Evolutionary conservation across 2,329 filamentous ascomycete genomes (phyloP).

Genomic region (Epicoccum sorghinum): DNA sequence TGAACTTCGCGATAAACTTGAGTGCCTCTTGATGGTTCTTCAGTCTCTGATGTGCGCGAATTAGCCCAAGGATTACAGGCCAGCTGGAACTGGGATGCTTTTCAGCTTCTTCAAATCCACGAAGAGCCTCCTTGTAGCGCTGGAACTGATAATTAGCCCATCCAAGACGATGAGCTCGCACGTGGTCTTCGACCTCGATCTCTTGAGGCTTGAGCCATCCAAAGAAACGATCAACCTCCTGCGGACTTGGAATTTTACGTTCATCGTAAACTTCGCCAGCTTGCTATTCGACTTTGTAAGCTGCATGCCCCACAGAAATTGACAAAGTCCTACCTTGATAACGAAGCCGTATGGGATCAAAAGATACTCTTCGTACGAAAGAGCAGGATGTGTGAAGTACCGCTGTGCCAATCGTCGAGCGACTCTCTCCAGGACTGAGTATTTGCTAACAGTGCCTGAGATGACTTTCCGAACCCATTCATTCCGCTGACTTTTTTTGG

Average conservation of each 20-base stretch:
- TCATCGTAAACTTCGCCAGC: neutral
- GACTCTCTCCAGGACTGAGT: neutral
- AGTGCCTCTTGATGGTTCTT: neutral
- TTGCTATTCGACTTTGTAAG: neutral
- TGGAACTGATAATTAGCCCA: too few species aligned
- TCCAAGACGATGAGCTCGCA: neutral
- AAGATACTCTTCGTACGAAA: neutral
- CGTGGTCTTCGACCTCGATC: neutral
- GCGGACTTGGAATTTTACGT: neutral
- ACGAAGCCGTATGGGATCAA: neutral
- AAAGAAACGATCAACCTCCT: neutral
- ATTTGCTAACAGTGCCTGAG: neutral
- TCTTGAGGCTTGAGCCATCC: neutral
- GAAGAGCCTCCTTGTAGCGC: neutral
- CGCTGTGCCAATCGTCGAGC: neutral
- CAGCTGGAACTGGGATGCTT: neutral
- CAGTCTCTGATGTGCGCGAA: neutral
- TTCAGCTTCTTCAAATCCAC: neutral
- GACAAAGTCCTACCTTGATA: neutral
- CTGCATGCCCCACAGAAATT: too few species aligned
- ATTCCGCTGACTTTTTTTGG: slow-evolving; percentile 5
- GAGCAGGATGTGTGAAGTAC: neutral
- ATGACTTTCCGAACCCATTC: slow-evolving; percentile 7
- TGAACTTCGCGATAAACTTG: neutral
- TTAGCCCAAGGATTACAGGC: neutral